Conservation (phyloP, 2,329 filamentous ascomycete species). For the Massarina eburnea region DNA sequence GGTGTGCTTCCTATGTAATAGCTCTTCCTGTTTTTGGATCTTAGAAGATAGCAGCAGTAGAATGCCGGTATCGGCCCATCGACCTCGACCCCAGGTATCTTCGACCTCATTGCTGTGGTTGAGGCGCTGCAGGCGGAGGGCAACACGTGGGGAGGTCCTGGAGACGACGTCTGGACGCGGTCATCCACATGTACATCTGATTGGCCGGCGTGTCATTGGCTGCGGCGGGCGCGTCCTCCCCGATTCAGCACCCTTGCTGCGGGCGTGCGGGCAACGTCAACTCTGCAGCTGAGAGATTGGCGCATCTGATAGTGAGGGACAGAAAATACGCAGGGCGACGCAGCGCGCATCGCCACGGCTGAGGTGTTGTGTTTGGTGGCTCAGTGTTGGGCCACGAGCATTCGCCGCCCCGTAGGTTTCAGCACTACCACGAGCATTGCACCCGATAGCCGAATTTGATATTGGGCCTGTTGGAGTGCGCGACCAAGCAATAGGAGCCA, state of each 20-base stretch:
- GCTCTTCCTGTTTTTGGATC: slow-evolving; percentile 72
- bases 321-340: slow-evolving; percentile 11
- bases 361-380: not conserved
- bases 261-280: slow-evolving; percentile 10
- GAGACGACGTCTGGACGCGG: slow-evolving; percentile 1
- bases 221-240: not conserved
- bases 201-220: slow-evolving; percentile 8
- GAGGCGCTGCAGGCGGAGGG: not conserved
- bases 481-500: not conserved
- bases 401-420: slow-evolving; percentile 5
- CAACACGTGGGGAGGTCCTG: slow-evolving; percentile 2
- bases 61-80: slow-evolving; percentile 70
- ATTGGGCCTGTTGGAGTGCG: not conserved
- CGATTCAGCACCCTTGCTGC: slow-evolving; percentile 9
- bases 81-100: slow-evolving; percentile 18
- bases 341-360: not conserved
- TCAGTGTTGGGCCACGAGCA: not conserved
- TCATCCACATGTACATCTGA: slow-evolving; percentile 2
- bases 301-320: slow-evolving; percentile 16
- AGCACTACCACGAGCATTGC: not conserved
- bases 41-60: slow-evolving; percentile 90
- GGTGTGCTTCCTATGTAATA: slow-evolving; percentile 93
- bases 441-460: not conserved
- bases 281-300: slow-evolving; percentile 4
- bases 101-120: slow-evolving; percentile 8